Percentiles rank a stretch among this genome's conserved stretches.
These are phyloP conservation scores for Komagataella kurtzmanii DNA, from an alignment of 805 yeast genomes.

Conservation along the genomic window DNA sequence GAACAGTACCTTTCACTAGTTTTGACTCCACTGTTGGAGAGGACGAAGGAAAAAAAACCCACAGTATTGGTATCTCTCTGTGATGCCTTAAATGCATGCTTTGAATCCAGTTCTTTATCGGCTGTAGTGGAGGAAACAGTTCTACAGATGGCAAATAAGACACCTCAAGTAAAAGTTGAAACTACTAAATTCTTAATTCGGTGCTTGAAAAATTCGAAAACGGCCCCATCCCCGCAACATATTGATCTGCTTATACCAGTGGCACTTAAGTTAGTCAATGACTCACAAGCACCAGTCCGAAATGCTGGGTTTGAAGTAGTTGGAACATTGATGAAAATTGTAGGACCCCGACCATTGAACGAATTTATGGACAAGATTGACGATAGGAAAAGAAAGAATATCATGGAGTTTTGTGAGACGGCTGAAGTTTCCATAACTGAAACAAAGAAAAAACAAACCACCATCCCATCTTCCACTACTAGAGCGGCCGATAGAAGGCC, in stretches of 20 bases:
- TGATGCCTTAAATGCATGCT: conserved; percentile 52
- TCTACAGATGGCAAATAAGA: conserved; percentile 55
- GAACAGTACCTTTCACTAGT: conserved; percentile 37
- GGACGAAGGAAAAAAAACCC: conserved; percentile 81
- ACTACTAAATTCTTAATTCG: conserved; percentile 51
- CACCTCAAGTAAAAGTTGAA: conserved; percentile 72
- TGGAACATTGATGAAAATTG: conserved; percentile 74
- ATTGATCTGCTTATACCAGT: conserved; percentile 41
- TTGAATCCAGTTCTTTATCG: conserved; percentile 30
- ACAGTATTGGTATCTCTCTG: conserved; percentile 63
- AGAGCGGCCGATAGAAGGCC: neutral
- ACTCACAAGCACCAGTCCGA: conserved; percentile 77
- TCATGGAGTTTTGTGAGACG: conserved; percentile 39
- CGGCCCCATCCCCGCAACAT: conserved; percentile 37
- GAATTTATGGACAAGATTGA: conserved; percentile 59
- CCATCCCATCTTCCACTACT: conserved; percentile 3
- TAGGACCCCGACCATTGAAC: conserved; percentile 58
- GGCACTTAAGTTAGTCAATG: conserved; percentile 55
- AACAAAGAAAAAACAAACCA: conserved; percentile 5
- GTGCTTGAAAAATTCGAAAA: conserved; percentile 38
- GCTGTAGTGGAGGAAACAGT: conserved; percentile 50
- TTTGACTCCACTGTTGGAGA: conserved; percentile 54
- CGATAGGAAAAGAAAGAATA: conserved; percentile 50
- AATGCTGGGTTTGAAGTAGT: conserved; percentile 63
- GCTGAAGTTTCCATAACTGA: conserved; percentile 34